Evolutionary conservation across 2,329 filamentous ascomycete species (phyloP), one percentile per base, ranked within the genome.

Genomic region (Colletotrichum spinosum): DNA sequence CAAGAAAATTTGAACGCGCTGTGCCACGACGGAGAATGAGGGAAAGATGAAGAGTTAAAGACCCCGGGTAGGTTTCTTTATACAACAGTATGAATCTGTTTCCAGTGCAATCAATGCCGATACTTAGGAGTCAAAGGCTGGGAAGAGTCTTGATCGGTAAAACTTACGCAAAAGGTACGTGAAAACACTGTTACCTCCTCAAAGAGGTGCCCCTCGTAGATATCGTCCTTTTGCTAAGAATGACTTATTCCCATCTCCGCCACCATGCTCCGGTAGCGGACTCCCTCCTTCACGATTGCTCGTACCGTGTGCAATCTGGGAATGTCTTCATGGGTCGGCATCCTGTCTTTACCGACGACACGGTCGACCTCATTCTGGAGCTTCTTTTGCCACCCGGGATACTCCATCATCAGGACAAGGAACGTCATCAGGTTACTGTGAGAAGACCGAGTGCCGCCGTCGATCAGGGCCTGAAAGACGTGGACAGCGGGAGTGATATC

Each of bases 41-140:
- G 25, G 25, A 25, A 25, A 5, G 1, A 25, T 25, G 25, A 25
- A 25, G 25, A 25, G 25, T 25, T 25, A 25, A 25, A 25, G 4
- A 4, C 25, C 25, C 3, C 25, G 75, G 73, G 58, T 80, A 82
- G 2, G 71, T 72, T 2, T 67, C 54, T 34, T 81, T 77, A 67
- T 83, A 75, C 39, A 80, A 79, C 6, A 80, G 79, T 59, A 84
- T 81, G 55, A 74, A 79, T 79, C 81, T 86, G 74, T 84, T 25
- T 17, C 1, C 4, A 25, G 25, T 25, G 1, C 25, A 5, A 1
- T 25, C 25, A 25, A 4, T 5, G 25, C 25, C 25, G 25, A 25
- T 25, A 41, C 3, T 41, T 41, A 1, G 1, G 2, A 41, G 39
- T 13, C 9, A 13, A 41, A 41, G 9, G 39, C 2, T 6, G 1